These are phyloP conservation scores for Lipomyces chichibuensis DNA, from an alignment of 805 yeast species.

Conservation along the genomic window DNA sequence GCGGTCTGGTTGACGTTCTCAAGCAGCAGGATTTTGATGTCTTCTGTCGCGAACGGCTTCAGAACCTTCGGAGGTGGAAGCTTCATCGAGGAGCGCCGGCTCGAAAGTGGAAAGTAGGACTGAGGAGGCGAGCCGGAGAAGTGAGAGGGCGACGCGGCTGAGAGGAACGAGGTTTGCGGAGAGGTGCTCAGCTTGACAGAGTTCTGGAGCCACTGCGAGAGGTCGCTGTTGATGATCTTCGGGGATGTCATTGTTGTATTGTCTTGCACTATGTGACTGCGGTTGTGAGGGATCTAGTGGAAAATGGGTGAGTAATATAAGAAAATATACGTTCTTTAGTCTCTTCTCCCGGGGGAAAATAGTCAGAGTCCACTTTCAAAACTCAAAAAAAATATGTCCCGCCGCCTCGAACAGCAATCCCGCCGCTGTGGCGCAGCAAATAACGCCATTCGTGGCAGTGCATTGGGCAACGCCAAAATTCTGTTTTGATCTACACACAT, in stretches of 20 bases:
- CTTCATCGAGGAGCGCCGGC: conserved; percentile 32
- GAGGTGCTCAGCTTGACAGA: conserved; percentile 33
- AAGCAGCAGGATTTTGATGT: conserved; percentile 83
- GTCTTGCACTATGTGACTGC: not conserved
- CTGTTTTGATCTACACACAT: no score
- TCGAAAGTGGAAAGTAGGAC: conserved; percentile 26
- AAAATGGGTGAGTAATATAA: not conserved
- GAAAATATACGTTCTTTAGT: not conserved
- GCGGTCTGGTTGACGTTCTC: conserved; percentile 96
- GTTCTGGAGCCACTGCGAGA: conserved; percentile 29
- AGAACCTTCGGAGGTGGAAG: conserved; percentile 55
- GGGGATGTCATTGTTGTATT: conserved; percentile 28
- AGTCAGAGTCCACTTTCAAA: not conserved
- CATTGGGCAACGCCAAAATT: not conserved
- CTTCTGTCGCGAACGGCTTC: conserved; percentile 95
- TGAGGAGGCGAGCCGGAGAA: conserved; percentile 35
- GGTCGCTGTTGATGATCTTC: conserved; percentile 25
- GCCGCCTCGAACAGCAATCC: not conserved
- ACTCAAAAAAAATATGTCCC: not conserved
- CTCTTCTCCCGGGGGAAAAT: not conserved
- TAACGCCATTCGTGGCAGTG: conserved; percentile 3
- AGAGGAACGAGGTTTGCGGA: conserved; percentile 31
- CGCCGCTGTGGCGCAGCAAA: not conserved
- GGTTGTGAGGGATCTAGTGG: not conserved
- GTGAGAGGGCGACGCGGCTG: conserved; percentile 26